phyloP scores from a whole-genome alignment of 225 moss, liverwort and hornwort genomes.

The Anthoceros angustus region DNA sequence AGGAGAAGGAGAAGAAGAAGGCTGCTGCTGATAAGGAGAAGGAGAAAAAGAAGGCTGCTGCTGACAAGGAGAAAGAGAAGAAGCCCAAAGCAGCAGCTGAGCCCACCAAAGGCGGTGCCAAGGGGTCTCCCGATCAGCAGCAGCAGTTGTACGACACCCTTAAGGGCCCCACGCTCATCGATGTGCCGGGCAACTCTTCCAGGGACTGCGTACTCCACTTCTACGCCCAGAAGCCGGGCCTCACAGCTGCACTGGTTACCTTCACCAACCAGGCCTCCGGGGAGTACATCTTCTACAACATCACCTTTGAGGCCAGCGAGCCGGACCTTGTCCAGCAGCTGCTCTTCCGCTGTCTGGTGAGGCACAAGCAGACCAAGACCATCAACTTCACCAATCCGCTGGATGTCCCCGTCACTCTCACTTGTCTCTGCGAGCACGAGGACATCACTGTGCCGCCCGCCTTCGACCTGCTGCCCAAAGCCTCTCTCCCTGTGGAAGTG shows the following conservation, averaged over 20 bases:
- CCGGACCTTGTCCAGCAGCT: conserved; percentile 40
- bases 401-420: conserved; percentile 26
- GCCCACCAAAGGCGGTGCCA: neutral
- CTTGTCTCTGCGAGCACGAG: conserved; percentile 22
- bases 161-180: conserved; percentile 51
- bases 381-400: conserved; percentile 60
- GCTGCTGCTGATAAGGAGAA: neutral
- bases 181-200: conserved; percentile 36
- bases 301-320: conserved; percentile 39
- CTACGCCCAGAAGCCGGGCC: conserved; percentile 38
- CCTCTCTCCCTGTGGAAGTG: conserved; percentile 47
- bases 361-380: conserved; percentile 47
- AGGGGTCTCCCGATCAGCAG: neutral
- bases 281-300: conserved; percentile 67
- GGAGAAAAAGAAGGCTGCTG: neutral
- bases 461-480: conserved; percentile 48
- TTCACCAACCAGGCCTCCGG: conserved; percentile 39
- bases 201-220: conserved; percentile 47
- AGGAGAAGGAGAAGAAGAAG: neutral
- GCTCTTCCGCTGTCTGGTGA: conserved; percentile 33
- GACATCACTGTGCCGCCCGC: conserved; percentile 50
- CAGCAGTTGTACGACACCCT: conserved; percentile 14
- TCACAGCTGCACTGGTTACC: conserved; percentile 25
- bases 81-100: neutral
- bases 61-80: neutral